These are phyloP conservation scores for Scolecobasidium constrictum DNA, from an alignment of 2,329 filamentous ascomycete species.

Conservation along the genomic window DNA sequence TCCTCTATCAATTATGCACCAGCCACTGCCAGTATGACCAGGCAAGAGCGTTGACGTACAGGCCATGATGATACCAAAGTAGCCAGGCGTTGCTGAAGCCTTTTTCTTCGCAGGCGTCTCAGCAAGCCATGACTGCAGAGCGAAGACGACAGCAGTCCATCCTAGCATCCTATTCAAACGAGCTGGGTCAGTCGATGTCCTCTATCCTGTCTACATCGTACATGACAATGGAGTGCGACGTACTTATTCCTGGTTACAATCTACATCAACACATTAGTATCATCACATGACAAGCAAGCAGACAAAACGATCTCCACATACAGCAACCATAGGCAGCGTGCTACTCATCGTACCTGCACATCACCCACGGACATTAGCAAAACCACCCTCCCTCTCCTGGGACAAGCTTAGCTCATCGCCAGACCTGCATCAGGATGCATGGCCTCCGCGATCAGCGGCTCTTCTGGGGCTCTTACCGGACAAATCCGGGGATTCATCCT, in stretches of 20 bases:
- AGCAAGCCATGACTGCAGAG: conserved; percentile 65
- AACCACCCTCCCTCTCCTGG: too few relatives aligned
- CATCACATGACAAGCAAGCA: conserved; percentile 17
- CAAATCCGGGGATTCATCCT: conserved; percentile 56
- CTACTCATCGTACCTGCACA: conserved; percentile 54
- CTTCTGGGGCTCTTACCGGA: conserved; percentile 41
- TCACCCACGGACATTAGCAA: too few relatives aligned
- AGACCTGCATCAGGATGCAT: too few relatives aligned
- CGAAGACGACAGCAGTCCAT: conserved; percentile 63
- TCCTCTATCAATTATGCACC: too few relatives aligned
- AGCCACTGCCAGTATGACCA: conserved; percentile 2
- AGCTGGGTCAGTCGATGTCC: too few relatives aligned
- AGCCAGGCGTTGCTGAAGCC: conserved; percentile 56
- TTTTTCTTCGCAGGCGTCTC: conserved; percentile 59
- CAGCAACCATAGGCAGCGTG: conserved; percentile 86
- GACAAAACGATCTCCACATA: too few relatives aligned
- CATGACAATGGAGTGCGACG: too few relatives aligned
- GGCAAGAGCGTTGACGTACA: conserved; percentile 37
- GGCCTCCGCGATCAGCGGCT: too few relatives aligned
- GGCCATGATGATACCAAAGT: conserved; percentile 70
- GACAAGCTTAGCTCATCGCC: too few relatives aligned
- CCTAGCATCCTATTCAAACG: conserved; percentile 46
- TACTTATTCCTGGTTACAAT: conserved; percentile 89
- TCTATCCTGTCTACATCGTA: too few relatives aligned
- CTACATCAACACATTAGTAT: conserved; percentile 22